Conservation (phyloP, 2,329 filamentous ascomycete species). For the Epichloe sp. region DNA sequence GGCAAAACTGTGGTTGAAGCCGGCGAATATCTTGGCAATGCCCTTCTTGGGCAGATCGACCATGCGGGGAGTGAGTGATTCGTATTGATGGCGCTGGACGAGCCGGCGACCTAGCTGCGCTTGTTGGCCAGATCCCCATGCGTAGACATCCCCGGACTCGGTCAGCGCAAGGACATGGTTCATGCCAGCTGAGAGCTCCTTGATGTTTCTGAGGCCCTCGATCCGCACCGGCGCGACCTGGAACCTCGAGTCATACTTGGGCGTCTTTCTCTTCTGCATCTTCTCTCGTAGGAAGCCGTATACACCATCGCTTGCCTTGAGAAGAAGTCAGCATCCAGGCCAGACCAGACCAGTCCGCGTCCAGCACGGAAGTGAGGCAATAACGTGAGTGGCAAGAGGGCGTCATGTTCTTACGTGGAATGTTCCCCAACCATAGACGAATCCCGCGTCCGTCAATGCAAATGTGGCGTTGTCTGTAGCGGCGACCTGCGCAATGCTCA, state of each 20-base stretch:
- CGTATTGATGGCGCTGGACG: constrained; percentile 34
- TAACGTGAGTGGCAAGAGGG: neutral
- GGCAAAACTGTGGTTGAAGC: constrained; percentile 58
- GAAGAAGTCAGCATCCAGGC: neutral
- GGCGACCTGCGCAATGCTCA: constrained; percentile 44
- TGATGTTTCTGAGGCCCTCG: constrained; percentile 44
- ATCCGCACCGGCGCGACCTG: constrained; percentile 30
- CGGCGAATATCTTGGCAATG: constrained; percentile 30
- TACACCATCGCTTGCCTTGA: constrained; percentile 6
- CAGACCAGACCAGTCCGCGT: too few species aligned
- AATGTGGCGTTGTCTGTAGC: constrained; percentile 57
- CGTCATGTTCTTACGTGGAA: constrained; percentile 41
- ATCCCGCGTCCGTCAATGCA: constrained; percentile 53
- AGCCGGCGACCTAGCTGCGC: constrained; percentile 34
- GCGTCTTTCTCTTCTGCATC: constrained; percentile 26
- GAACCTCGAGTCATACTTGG: constrained; percentile 1
- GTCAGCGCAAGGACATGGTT: constrained; percentile 56
- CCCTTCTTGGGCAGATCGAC: constrained; percentile 21
- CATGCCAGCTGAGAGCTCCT: constrained; percentile 44
- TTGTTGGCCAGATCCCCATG: constrained; percentile 25
- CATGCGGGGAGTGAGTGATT: constrained; percentile 31
- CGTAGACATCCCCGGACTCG: constrained; percentile 26
- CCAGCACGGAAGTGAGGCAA: neutral
- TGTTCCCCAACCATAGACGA: constrained; percentile 65
- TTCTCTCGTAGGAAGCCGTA: constrained; percentile 6